Evolutionary conservation across 768 basidiomycete species (phyloP).

Genomic region (Mycena venus): DNA sequence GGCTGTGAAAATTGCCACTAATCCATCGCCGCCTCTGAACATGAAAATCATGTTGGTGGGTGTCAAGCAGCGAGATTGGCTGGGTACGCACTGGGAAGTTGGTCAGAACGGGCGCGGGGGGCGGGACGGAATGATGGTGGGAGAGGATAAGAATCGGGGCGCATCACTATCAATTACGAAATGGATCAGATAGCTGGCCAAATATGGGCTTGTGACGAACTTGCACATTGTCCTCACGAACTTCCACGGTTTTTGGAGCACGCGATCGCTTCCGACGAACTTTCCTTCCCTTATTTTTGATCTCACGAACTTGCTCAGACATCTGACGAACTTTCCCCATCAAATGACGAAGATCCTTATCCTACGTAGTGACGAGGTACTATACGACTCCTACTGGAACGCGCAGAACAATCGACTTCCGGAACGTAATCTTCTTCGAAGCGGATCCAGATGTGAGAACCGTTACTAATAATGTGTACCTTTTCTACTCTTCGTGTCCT

Average conservation of each 20-base stretch:
- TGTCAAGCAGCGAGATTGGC: constrained; percentile 3
- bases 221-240: constrained; percentile 6
- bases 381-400: too few relatives aligned
- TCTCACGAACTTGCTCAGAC: constrained; percentile 10
- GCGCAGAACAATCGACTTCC: too few relatives aligned
- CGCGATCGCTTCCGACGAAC: background rate
- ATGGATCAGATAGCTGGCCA: constrained; percentile 3
- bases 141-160: constrained; percentile 10
- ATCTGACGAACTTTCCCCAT: too few relatives aligned
- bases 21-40: constrained; percentile 2
- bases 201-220: constrained; percentile 13
- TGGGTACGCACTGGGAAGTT: background rate
- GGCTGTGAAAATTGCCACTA: background rate
- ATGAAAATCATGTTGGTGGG: background rate
- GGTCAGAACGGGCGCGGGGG: background rate
- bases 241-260: background rate
- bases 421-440: too few relatives aligned
- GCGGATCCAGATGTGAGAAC: too few relatives aligned
- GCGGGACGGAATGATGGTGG: constrained; percentile 16
- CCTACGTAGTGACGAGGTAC: too few relatives aligned
- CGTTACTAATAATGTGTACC: too few relatives aligned
- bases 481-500: too few relatives aligned
- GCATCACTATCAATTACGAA: background rate
- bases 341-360: too few relatives aligned
- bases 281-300: constrained; percentile 9